A percentile compares a stretch with the other conserved stretches of the same genome.
These are phyloP conservation scores for Mycogone perniciosa DNA, from an alignment of 2,329 filamentous ascomycete genomes.

Conservation along the genomic window DNA sequence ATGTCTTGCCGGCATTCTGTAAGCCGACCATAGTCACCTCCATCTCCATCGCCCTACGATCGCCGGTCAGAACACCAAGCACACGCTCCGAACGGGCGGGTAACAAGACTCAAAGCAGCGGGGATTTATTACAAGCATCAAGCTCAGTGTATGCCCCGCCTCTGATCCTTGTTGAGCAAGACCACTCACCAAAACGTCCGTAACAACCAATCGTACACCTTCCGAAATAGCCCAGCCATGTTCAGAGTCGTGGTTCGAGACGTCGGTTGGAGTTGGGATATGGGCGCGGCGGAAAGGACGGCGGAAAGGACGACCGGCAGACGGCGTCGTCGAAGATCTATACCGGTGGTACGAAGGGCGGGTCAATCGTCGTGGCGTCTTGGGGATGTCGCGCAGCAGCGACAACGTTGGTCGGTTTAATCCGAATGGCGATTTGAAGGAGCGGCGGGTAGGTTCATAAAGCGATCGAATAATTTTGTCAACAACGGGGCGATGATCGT, in stretches of 20 bases:
- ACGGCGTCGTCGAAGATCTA: slow-evolving; percentile 3
- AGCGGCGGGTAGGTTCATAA: not conserved
- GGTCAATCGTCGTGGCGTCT: slow-evolving; percentile 3
- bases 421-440: not conserved
- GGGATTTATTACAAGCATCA: slow-evolving; percentile 1
- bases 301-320: not conserved
- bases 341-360: slow-evolving; percentile 1
- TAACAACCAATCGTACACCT: slow-evolving; percentile 96
- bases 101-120: not conserved
- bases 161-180: not conserved
- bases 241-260: slow-evolving; percentile 12
- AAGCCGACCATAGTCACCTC: slow-evolving; percentile 98
- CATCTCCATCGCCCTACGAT: slow-evolving; percentile 89
- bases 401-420: not conserved
- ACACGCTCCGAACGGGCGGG: slow-evolving; percentile 7
- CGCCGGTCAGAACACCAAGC: slow-evolving; percentile 9
- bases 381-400: slow-evolving; percentile 8
- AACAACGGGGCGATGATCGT: slow-evolving; percentile 6
- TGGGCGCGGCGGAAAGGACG: not conserved
- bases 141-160: not conserved
- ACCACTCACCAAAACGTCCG: slow-evolving; percentile 85
- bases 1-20: slow-evolving; percentile 98
- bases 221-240: slow-evolving; percentile 90
- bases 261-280: slow-evolving; percentile 1
- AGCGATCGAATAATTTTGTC: slow-evolving; percentile 3